phyloP scores from a whole-genome alignment of 2,329 filamentous ascomycete species.

The Xylaria polymorpha region DNA sequence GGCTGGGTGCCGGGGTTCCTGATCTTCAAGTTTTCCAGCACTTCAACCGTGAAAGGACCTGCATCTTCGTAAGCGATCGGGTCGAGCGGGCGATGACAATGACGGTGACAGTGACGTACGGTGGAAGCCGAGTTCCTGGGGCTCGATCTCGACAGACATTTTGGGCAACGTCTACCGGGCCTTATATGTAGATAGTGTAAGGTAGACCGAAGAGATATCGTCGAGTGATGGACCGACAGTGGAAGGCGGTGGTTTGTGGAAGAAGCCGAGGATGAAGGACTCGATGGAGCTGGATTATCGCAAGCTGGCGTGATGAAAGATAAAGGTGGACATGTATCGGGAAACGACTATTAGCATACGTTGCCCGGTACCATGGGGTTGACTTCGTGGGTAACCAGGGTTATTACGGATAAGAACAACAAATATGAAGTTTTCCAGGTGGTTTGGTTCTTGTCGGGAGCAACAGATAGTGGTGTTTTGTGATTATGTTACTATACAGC shows the following conservation, averaged over 20 bases:
- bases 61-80: conserved; percentile 34
- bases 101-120: conserved; percentile 68
- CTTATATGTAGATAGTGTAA: conserved; percentile 16
- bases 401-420: neutral
- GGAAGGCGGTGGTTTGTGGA: conserved; percentile 1
- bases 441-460: conserved; percentile 27
- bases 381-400: conserved; percentile 7
- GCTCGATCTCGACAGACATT: conserved; percentile 97
- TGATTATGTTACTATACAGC: conserved; percentile 40
- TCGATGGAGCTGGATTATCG: conserved; percentile 25
- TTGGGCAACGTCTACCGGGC: conserved; percentile 47
- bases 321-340: conserved; percentile 1
- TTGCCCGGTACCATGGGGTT: conserved; percentile 5
- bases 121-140: conserved; percentile 90
- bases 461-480: conserved; percentile 42
- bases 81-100: conserved; percentile 6
- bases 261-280: conserved; percentile 12
- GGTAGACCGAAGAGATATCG: neutral
- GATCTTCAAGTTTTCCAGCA: conserved; percentile 72
- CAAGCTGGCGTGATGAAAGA: conserved; percentile 24
- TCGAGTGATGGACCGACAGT: neutral
- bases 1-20: conserved; percentile 72
- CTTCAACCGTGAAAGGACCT: conserved; percentile 76
- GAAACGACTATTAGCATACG: conserved; percentile 9
- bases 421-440: conserved; percentile 20